Conservation (phyloP, 2,329 filamentous ascomycete genomes). For the Mycocentrospora acerina region DNA sequence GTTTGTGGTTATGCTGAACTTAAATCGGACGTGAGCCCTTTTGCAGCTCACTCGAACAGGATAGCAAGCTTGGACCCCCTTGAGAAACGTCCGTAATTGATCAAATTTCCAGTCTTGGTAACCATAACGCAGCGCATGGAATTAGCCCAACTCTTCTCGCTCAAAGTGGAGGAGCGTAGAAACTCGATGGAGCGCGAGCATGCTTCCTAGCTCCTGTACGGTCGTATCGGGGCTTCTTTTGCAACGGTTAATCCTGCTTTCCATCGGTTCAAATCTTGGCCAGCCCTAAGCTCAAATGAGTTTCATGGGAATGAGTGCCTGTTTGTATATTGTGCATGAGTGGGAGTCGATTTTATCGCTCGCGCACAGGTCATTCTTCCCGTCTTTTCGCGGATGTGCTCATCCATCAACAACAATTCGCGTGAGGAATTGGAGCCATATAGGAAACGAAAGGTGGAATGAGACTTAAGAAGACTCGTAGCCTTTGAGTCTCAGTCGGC, state of each 20-base stretch:
- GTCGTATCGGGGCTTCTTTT: too few relatives aligned
- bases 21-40: constrained; percentile 10
- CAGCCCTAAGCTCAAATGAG: not conserved
- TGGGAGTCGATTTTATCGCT: constrained; percentile 4
- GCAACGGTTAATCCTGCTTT: too few relatives aligned
- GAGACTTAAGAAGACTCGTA: too few relatives aligned
- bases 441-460: too few relatives aligned
- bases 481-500: too few relatives aligned
- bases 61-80: constrained; percentile 15
- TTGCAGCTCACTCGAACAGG: constrained; percentile 10
- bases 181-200: too few relatives aligned
- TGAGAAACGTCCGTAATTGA: constrained; percentile 15
- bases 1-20: constrained; percentile 7
- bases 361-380: constrained; percentile 13
- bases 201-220: too few relatives aligned
- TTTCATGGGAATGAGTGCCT: constrained; percentile 9
- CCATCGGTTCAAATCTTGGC: too few relatives aligned
- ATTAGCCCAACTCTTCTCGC: too few relatives aligned
- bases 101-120: too few relatives aligned
- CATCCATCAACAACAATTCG: constrained; percentile 1
- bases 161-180: too few relatives aligned
- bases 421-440: not conserved
- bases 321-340: not conserved
- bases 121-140: too few relatives aligned
- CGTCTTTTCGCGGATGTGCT: constrained; percentile 1